Evolutionary conservation across 2,329 filamentous ascomycete species (phyloP), one percentile per base, ranked within the genome.

Genomic region (Cyphellophora europaea): DNA sequence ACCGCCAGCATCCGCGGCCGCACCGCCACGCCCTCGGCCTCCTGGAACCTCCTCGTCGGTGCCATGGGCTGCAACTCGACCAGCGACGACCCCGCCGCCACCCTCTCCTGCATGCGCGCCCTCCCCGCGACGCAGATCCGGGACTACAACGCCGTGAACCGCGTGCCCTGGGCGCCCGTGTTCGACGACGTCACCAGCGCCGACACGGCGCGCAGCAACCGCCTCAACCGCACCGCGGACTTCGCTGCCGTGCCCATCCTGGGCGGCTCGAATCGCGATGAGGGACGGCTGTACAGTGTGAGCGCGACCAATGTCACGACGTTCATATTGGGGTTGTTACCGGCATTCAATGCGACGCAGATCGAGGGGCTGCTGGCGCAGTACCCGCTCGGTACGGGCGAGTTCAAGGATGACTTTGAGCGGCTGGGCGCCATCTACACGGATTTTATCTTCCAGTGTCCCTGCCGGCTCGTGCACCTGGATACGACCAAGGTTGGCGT

Each of bases 151-250:
- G 21, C 8, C 8, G 8, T 8, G n/a, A 25, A 25, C 21, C 8
- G 8, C 21, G n/a, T 25, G 8, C 8, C 21, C 8, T 25, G 21
- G 21, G 8, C 21, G 21, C 21, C 21, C n/a, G 21, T 25, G 8
- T n/a, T n/a, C 21, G 21, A 25, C 21, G n/a, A 25, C 21, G 21
- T 95, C 42, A 93, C 96, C 60, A 88, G 98, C 48, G 73, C 76
- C 1, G 91, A 98, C 52, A 91, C 91, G 1, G 73, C 82, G 1
- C 74, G 71, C 23, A 74, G 78, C 3, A 61, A 69, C 5, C 88
- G 86, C 54, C 78, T 98, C 25, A 89, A 96, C 53, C 67, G 74
- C 10, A 67, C 79, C 14, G 76, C 83, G 25, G 21, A 33, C 13
- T 18, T 57, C 27, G 52, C 54, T 4, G 43, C 44, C 13, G 51